Base-by-base conservation (phyloP, 495 filamentous ascomycete genomes). In the Oidiodendron maius region DNA sequence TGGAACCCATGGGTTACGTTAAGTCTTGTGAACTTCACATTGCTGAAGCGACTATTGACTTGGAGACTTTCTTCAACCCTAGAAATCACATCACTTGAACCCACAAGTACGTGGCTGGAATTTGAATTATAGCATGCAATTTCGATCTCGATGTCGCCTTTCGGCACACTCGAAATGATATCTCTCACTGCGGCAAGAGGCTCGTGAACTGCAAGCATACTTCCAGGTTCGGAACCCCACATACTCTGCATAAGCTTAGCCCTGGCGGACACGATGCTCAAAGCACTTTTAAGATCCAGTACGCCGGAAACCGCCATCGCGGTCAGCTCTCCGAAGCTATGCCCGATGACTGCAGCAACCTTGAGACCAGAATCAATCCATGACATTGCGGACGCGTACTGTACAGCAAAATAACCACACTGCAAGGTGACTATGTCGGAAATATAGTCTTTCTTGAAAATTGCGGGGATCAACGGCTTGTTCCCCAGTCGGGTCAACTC, bases 321-420 rank as follows among this genome's bases (percentile, higher is more conserved):
- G 0, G 68, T 71, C 12, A 75, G 48, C 41, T 77, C 65, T 1
- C 71, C 73, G 46, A 77, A 71, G 56, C 70, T 74, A 48, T 81
- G 77, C 2, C 77, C 77, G 10, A 77, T 56, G 5, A 78, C 59
- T 2, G 69, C 63, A 10, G 43, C 48, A 0, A 68, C 48, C 25
- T 54, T 26, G 0, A 70, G 5, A 0, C 74, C 74, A 43, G 56
- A 66, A 21, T 72, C 66, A 0, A 77, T 71, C 75, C 75, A 80
- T 5, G 55, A 35, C 23, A 51, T 63, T 1, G 75, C 71, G 38
- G 51, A 66, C 1, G 72, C 56, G 43, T 81, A 78, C 48, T 79
- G 75, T 24, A 72, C 17, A 1, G 75, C 55, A 46, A 80, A 78
- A 0, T 73, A 54, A 2, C 53, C 54, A 3, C 49, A 57, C 13